phyloP scores from a whole-genome alignment of 176 grass and related monocot genomes.

The Neostapfia colusana region DNA sequence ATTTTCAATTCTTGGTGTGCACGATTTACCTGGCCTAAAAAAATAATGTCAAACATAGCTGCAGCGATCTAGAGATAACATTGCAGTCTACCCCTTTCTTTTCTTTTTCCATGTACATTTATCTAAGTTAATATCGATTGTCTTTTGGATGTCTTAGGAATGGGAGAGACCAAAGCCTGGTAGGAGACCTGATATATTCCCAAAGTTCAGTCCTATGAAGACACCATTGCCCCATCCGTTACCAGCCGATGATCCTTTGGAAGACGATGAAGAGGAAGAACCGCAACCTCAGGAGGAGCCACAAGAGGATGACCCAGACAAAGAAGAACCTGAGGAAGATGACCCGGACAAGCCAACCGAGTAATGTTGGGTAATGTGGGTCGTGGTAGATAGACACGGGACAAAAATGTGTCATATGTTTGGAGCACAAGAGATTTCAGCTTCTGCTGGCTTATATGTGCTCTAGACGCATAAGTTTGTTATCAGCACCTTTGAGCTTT shows the following conservation, averaged over 20 bases:
- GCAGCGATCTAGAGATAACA: slow-evolving; percentile 7
- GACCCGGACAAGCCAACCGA: slow-evolving; percentile 61
- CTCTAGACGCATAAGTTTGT: slow-evolving; percentile 27
- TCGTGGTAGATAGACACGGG: slow-evolving; percentile 36
- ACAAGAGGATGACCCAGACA: slow-evolving; percentile 72
- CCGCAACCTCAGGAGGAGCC: slow-evolving; percentile 59
- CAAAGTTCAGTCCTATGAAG: slow-evolving; percentile 87
- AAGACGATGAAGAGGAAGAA: slow-evolving; percentile 77
- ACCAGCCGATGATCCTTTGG: slow-evolving; percentile 68
- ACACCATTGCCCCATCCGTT: slow-evolving; percentile 69
- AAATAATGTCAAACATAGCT: background rate
- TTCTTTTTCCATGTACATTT: background rate
- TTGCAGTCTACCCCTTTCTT: background rate
- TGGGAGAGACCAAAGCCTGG: slow-evolving; percentile 81
- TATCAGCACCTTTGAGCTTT: slow-evolving; percentile 29
- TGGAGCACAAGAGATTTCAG: slow-evolving; percentile 24
- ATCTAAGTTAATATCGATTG: slow-evolving; percentile 4
- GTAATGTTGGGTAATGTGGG: slow-evolving; percentile 19
- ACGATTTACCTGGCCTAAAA: background rate
- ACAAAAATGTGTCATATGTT: slow-evolving; percentile 20
- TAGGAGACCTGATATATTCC: slow-evolving; percentile 79
- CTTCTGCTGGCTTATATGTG: slow-evolving; percentile 39
- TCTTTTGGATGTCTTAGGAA: slow-evolving; percentile 48
- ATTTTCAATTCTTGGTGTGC: background rate
- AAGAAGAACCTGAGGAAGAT: slow-evolving; percentile 63